A percentile compares a stretch with the other conserved stretches of the same genome.
Evolutionary conservation across 2,329 filamentous ascomycete species (phyloP).

Genomic region (Colletotrichum navitas): DNA sequence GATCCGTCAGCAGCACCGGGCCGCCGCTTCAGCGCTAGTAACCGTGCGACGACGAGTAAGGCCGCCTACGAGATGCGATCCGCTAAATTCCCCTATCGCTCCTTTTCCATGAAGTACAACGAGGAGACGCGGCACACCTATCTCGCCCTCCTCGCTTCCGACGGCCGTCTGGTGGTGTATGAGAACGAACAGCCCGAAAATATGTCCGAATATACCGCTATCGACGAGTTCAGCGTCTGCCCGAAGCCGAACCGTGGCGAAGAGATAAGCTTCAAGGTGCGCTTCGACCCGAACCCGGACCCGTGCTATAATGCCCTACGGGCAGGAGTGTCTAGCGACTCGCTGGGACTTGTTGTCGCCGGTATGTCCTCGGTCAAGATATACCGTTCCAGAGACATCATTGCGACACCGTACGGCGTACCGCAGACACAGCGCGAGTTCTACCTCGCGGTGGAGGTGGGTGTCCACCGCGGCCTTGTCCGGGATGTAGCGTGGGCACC

Average conservation of each 20-base stretch:
- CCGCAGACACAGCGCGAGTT: slow-evolving; percentile 78
- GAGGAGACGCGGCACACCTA: slow-evolving; percentile 85
- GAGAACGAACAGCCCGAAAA: slow-evolving; percentile 90
- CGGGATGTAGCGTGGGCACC: slow-evolving; percentile 93
- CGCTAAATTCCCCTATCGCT: slow-evolving; percentile 77
- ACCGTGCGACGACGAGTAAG: slow-evolving; percentile 54
- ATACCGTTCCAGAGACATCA: slow-evolving; percentile 78
- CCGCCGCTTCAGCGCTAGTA: slow-evolving; percentile 81
- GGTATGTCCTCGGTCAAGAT: slow-evolving; percentile 87
- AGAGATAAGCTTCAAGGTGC: slow-evolving; percentile 87
- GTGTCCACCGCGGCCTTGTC: slow-evolving; percentile 80
- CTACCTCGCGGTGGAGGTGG: slow-evolving; percentile 84
- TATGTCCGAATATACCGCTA: slow-evolving; percentile 78
- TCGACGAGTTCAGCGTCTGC: slow-evolving; percentile 83
- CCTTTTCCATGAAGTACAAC: slow-evolving; percentile 86
- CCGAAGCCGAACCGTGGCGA: slow-evolving; percentile 80
- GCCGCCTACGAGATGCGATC: slow-evolving; percentile 69
- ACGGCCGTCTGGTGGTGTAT: slow-evolving; percentile 83
- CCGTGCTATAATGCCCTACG: slow-evolving; percentile 82
- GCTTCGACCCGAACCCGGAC: slow-evolving; percentile 89
- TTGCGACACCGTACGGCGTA: slow-evolving; percentile 64
- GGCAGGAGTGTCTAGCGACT: slow-evolving; percentile 84
- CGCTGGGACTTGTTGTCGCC: slow-evolving; percentile 85
- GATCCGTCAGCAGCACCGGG: slow-evolving; percentile 85
- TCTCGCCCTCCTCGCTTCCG: slow-evolving; percentile 85